phyloP scores from a whole-genome alignment of 1,284 basidiomycete species.

The Fomes fomentarius region DNA sequence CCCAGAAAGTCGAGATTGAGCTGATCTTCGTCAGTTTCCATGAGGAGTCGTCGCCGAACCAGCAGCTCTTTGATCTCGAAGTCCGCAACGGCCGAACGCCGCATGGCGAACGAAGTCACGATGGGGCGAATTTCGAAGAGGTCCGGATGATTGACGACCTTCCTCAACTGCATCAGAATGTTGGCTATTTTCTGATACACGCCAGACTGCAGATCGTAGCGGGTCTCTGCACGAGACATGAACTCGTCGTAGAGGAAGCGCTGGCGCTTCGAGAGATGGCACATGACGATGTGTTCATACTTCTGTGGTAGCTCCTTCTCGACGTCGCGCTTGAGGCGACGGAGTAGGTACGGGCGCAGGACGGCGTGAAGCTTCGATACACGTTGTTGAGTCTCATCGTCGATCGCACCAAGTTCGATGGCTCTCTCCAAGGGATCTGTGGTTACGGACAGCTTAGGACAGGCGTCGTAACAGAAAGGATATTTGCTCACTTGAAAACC shows the following conservation, averaged over 20 bases:
- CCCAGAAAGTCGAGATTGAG: conserved; percentile 72
- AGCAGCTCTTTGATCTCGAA: conserved; percentile 91
- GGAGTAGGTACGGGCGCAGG: conserved; percentile 91
- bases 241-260: conserved; percentile 98
- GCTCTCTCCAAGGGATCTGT: conserved; percentile 92
- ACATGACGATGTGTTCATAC: conserved; percentile 92
- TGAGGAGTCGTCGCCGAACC: conserved; percentile 71
- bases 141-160: conserved; percentile 96
- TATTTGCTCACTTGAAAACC: conserved; percentile 87
- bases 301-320: conserved; percentile 97
- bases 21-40: conserved; percentile 47
- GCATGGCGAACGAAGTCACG: conserved; percentile 90
- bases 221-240: conserved; percentile 91
- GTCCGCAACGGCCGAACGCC: conserved; percentile 77
- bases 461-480: not conserved
- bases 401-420: conserved; percentile 85
- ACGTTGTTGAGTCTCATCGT: conserved; percentile 87
- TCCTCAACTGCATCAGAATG: conserved; percentile 94
- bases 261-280: conserved; percentile 92
- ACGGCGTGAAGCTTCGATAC: conserved; percentile 92
- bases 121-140: conserved; percentile 95
- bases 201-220: conserved; percentile 85
- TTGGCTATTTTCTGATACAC: conserved; percentile 93
- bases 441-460: conserved; percentile 6
- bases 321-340: conserved; percentile 93